These are phyloP conservation scores for Wallacemonas sp. DNA, from an alignment of 208 protist genomes.

Conservation along the genomic window DNA sequence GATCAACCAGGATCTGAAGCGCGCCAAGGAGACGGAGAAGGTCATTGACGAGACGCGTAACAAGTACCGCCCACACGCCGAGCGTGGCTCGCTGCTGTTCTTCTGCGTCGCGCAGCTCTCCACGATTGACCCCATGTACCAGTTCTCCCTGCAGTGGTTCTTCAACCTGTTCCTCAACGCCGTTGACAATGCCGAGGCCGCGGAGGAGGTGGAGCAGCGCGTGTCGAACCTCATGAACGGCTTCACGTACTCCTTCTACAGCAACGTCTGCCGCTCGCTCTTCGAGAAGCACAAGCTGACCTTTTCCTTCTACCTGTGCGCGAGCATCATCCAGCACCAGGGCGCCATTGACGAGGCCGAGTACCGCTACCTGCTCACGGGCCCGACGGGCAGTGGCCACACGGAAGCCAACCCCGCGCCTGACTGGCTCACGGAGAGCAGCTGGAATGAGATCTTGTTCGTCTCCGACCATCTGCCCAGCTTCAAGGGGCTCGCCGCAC, in stretches of 20 bases:
- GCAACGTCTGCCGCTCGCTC: constrained; percentile 97
- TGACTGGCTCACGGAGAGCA: constrained; percentile 93
- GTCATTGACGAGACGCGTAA: constrained; percentile 96
- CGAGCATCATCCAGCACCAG: constrained; percentile 81
- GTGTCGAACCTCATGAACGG: constrained; percentile 93
- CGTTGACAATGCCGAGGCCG: constrained; percentile 66
- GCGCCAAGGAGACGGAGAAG: constrained; percentile 93
- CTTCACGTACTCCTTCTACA: constrained; percentile 97
- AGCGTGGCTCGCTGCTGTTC: constrained; percentile 95
- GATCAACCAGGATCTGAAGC: constrained; percentile 93
- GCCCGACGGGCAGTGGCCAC: constrained; percentile 63
- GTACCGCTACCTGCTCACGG: constrained; percentile 92
- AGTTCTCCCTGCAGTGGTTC: constrained; percentile 98
- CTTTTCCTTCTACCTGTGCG: constrained; percentile 97
- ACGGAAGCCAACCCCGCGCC: constrained; percentile 84
- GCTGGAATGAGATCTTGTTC: constrained; percentile 94
- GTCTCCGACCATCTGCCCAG: constrained; percentile 66
- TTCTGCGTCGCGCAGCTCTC: constrained; percentile 97
- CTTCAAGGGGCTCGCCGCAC: constrained; percentile 82
- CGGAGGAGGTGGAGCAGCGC: constrained; percentile 74
- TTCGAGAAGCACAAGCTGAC: constrained; percentile 98
- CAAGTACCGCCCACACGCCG: constrained; percentile 95
- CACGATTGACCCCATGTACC: constrained; percentile 96
- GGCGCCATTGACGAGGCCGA: constrained; percentile 84
- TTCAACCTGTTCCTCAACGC: constrained; percentile 94